Base-by-base conservation (phyloP, 2,329 filamentous ascomycete species). In the Fulvia fulva region DNA sequence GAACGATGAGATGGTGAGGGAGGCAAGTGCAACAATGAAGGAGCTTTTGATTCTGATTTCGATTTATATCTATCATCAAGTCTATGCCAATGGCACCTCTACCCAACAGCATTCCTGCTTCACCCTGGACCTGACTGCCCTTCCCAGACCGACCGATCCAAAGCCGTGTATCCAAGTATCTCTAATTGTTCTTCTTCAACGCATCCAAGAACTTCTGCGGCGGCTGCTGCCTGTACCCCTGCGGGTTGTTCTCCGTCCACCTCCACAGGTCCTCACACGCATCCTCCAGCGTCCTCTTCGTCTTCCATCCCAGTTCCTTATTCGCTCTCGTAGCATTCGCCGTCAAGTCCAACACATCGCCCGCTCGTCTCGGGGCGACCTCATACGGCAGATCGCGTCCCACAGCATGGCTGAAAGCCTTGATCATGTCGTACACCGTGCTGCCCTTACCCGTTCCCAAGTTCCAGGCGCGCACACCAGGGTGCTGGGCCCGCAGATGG, bases 371-470 rank as follows among this genome's bases (percentile, higher is more conserved):
- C 43, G 83, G 86, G 8, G 88, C 89, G 58, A 97, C 88, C 73
- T 97, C 83, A 78, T 97, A 97, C 37, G 88, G 83, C 25, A 99
- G 82, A 57, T 94, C 86, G 52, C 86, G 88, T 62, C 94, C 94
- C 22, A 97, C 92, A 19, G 90, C 91, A 52, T 84, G 77, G 77
- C 87, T 89, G 80, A 99, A 99, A 55, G 94, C 92, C 67, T 93
- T 90, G 83, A 99, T 87, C 80, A 99, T 99, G 74, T 99, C 92
- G 72, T 92, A 94, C 57, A 99, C 94, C 22, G 94, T 99, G 76
- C 89, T 95, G 67, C 94, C 94, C 68, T 88, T 90, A 61, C 94
- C 94, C 0, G 92, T 96, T 58, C 95, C 95, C 66, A 99, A 76
- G 78, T 99, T 99, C 93, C 93, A 99, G 57, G 91, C 92, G 74